Evolutionary conservation across 1,284 basidiomycete genomes (phyloP).

Genomic region (Sporisorium reilianum): DNA sequence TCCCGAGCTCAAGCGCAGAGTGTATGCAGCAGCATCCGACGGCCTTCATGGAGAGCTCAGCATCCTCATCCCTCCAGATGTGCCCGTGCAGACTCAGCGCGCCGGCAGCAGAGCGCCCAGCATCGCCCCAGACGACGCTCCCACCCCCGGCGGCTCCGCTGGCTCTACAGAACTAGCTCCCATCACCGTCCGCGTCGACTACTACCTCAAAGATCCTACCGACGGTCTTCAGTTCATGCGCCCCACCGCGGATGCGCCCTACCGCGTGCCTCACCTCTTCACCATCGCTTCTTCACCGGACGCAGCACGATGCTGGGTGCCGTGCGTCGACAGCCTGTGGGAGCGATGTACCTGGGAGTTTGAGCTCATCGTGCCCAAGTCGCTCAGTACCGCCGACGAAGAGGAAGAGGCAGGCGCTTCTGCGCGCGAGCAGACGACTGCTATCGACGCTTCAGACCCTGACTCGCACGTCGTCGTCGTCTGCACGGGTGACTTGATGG

Average conservation of each 20-base stretch:
- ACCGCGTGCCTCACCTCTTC: constrained; percentile 86
- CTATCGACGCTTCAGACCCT: constrained; percentile 16
- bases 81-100: constrained; percentile 36
- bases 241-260: constrained; percentile 83
- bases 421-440: constrained; percentile 12
- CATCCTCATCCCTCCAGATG: constrained; percentile 84
- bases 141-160: constrained; percentile 42
- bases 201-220: constrained; percentile 81
- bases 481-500: constrained; percentile 83
- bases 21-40: constrained; percentile 90
- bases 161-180: constrained; percentile 77
- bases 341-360: constrained; percentile 99
- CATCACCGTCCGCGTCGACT: constrained; percentile 81
- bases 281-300: constrained; percentile 89
- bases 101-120: constrained; percentile 34
- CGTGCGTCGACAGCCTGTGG: constrained; percentile 94
- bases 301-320: constrained; percentile 94
- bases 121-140: constrained; percentile 32
- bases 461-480: constrained; percentile 78
- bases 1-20: constrained; percentile 90
- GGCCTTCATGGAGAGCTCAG: constrained; percentile 93
- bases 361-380: constrained; percentile 89
- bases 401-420: constrained; percentile 21
- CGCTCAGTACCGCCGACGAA: constrained; percentile 65
- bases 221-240: constrained; percentile 89